Conservation (phyloP, 2,329 filamentous ascomycete genomes). For the Cyphellophora europaea region DNA sequence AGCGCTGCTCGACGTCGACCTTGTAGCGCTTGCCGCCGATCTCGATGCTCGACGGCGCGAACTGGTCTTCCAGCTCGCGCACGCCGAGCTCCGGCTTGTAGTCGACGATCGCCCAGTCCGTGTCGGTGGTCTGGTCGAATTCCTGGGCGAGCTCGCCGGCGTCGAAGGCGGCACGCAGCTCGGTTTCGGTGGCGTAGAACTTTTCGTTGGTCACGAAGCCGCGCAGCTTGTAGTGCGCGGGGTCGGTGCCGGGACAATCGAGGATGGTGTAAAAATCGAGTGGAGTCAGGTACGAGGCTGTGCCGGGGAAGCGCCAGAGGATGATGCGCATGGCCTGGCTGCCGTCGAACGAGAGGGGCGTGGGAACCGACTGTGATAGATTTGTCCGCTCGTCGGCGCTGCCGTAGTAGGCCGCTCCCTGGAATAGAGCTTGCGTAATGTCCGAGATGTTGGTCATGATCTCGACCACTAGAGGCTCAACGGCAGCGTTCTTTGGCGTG, state of each 20-base stretch:
- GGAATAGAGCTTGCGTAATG: conserved; percentile 32
- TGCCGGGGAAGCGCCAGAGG: conserved; percentile 34
- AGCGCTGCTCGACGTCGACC: conserved; percentile 7
- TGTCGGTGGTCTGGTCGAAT: conserved; percentile 22
- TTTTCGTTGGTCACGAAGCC: conserved; percentile 33
- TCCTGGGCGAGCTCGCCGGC: conserved; percentile 28
- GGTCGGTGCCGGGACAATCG: conserved; percentile 35
- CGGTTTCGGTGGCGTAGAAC: conserved; percentile 27
- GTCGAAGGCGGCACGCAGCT: conserved; percentile 28
- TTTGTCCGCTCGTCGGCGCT: conserved; percentile 17
- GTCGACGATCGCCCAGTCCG: conserved; percentile 8
- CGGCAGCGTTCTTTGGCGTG: conserved; percentile 15
- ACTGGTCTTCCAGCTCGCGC: conserved; percentile 5
- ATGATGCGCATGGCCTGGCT: conserved; percentile 29
- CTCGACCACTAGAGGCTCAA: conserved; percentile 27
- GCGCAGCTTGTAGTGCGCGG: conserved; percentile 31
- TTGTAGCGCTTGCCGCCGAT: conserved; percentile 10
- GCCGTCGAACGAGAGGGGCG: conserved; percentile 32
- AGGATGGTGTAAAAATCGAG: conserved; percentile 38
- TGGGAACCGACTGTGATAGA: conserved; percentile 21
- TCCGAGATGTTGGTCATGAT: conserved; percentile 37
- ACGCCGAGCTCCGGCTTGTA: conserved; percentile 9
- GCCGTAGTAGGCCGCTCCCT: conserved; percentile 21
- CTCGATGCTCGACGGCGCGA: conserved; percentile 8
- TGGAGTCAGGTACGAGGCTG: conserved; percentile 31